Percentiles rank a stretch among this genome's conserved stretches.
phyloP scores from a whole-genome alignment of 495 filamentous ascomycete species.

The Penicillium paradoxum region DNA sequence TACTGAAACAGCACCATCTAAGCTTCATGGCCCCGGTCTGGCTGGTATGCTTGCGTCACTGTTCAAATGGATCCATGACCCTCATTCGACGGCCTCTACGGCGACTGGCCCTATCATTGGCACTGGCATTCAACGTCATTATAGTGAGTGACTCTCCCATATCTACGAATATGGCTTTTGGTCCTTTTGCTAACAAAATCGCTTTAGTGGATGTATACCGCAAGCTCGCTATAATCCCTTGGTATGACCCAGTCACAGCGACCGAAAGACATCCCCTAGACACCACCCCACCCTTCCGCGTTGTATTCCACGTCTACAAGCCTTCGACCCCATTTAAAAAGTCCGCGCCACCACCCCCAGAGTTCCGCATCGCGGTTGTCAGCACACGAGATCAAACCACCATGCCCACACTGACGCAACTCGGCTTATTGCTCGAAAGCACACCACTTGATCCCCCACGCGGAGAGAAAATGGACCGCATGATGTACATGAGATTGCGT shows the following conservation, averaged over 20 bases:
- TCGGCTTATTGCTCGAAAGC: conserved; percentile 62
- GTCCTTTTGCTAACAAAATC: not conserved
- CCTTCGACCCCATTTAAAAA: conserved; percentile 68
- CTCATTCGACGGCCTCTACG: conserved; percentile 24
- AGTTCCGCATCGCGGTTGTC: conserved; percentile 77
- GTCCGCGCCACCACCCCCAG: conserved; percentile 64
- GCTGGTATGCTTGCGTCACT: conserved; percentile 32
- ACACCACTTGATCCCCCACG: conserved; percentile 60
- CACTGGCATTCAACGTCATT: conserved; percentile 74
- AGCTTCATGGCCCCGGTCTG: conserved; percentile 26
- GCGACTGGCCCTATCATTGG: conserved; percentile 64
- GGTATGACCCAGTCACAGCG: conserved; percentile 53
- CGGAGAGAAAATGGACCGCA: conserved; percentile 44
- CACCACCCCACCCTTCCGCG: conserved; percentile 53
- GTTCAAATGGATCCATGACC: conserved; percentile 31
- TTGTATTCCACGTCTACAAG: conserved; percentile 79
- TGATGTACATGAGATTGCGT: conserved; percentile 66
- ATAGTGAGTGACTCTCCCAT: conserved; percentile 39
- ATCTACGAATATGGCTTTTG: not conserved
- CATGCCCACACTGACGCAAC: conserved; percentile 67
- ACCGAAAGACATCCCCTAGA: conserved; percentile 11
- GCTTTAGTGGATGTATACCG: conserved; percentile 62
- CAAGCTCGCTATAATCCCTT: conserved; percentile 68
- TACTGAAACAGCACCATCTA: conserved; percentile 3
- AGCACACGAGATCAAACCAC: conserved; percentile 61